Evolutionary conservation across 768 basidiomycete species (phyloP), one percentile per base, ranked within the genome.

Genomic region (Lentinula boryana): DNA sequence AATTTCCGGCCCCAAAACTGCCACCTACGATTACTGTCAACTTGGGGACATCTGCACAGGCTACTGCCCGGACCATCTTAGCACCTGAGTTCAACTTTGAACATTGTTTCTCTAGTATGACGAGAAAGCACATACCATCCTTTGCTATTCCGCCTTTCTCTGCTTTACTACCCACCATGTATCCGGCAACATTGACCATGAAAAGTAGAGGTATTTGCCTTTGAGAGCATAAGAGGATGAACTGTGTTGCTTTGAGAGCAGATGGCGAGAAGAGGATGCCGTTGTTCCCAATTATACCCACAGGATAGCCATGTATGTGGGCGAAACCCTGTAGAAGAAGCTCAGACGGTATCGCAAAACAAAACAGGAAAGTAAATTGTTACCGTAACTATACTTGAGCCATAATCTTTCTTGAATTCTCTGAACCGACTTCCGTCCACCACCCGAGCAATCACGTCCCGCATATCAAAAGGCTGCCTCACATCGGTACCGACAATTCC

Each of bases 391-490:
- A 98, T 87, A 0, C 94, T 95, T 31, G 88, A 74, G 6, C 94
- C 95, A 68, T 95, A 98, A 69, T 96, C 95, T 69, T 89, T 90
- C 81, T 98, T 98, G 79, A 96, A 98, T 71, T 98, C 95, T 62
- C 93, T 81, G 69, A 98, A 95, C 49, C 84, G 83, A 68, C 91
- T 94, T 2, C 95, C 93, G 64, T 98, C 95, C 8, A 95, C 93
- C 43, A 95, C 76, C 31, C 95, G 86, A 31, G 94, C 88, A 65
- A 98, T 93, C 12, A 98, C 87, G 69, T 97, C 95, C 40, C 93
- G 82, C 89, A 96, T 94, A 70, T 97, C 94, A 69, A 95, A 96
- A 0, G 88, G 75, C 72, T 95, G 93, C 27, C 90, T 84, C 21
- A 89, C 81, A 68, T 97, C 95, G 3, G 92, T 90, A 5, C 93